Evolutionary conservation across 2,329 filamentous ascomycete genomes (phyloP).

Genomic region (Graphilbum sp.): DNA sequence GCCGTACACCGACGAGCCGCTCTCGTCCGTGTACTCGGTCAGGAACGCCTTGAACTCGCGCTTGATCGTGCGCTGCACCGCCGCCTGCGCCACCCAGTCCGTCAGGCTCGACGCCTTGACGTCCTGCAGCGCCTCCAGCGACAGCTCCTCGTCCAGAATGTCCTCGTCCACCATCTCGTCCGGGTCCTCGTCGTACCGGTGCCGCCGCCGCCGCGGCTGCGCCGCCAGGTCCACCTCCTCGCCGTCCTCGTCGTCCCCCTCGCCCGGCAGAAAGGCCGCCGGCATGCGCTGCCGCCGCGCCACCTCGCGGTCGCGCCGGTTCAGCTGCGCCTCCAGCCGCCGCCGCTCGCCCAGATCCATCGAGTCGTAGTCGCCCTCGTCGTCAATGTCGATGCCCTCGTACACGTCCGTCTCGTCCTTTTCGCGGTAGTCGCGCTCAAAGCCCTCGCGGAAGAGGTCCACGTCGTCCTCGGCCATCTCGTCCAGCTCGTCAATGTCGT

Average conservation of each 20-base stretch:
- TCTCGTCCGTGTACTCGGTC: constrained; percentile 85
- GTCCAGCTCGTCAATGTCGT: constrained; percentile 62
- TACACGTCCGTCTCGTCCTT: constrained; percentile 54
- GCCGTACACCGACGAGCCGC: constrained; percentile 84
- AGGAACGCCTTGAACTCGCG: constrained; percentile 96
- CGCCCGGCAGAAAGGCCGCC: constrained; percentile 58
- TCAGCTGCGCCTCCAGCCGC: constrained; percentile 55
- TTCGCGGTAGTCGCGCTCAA: constrained; percentile 53
- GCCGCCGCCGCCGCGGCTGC: constrained; percentile 69
- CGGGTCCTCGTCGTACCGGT: constrained; percentile 85
- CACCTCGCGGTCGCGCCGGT: constrained; percentile 57
- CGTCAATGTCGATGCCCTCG: constrained; percentile 56
- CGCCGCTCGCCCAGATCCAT: constrained; percentile 51
- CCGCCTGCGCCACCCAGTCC: constrained; percentile 83
- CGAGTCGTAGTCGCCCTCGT: constrained; percentile 57
- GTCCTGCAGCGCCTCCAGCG: constrained; percentile 78
- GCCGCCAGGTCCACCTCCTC: constrained; percentile 67
- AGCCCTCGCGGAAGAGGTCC: constrained; percentile 59
- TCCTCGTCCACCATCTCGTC: constrained; percentile 86
- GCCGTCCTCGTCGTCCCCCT: constrained; percentile 75
- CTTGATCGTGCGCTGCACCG: constrained; percentile 84
- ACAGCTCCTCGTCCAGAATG: constrained; percentile 90
- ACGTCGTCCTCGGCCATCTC: constrained; percentile 70
- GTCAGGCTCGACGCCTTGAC: constrained; percentile 87
- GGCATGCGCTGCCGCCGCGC: constrained; percentile 51